phyloP scores from a whole-genome alignment of 2,329 filamentous ascomycete genomes.

The Cladosporium oxysporum region DNA sequence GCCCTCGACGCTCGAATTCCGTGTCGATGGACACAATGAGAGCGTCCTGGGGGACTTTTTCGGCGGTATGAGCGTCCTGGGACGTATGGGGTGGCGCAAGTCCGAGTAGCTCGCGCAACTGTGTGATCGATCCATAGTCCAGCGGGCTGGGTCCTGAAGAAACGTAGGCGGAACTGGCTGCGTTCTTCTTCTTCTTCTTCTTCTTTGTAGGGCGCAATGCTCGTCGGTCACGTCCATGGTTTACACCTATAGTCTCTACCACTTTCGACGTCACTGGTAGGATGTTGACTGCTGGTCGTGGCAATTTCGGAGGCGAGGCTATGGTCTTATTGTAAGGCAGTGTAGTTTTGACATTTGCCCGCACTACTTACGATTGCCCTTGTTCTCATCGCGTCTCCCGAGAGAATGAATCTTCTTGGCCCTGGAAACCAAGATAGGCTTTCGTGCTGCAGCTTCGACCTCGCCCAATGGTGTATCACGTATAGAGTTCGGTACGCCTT shows the following conservation, averaged over 20 bases:
- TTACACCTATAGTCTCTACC: not conserved
- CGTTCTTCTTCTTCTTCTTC: not conserved
- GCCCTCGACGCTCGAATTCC: constrained; percentile 71
- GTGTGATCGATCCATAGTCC: constrained; percentile 15
- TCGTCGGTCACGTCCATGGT: not conserved
- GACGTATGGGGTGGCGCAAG: not conserved
- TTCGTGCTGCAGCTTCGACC: not conserved
- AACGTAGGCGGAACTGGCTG: not conserved
- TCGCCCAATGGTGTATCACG: not conserved
- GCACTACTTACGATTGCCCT: not conserved
- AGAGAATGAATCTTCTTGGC: not conserved
- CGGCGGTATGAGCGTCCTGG: not conserved
- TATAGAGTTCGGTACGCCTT: not conserved
- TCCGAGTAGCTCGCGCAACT: constrained; percentile 16
- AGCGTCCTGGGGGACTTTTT: constrained; percentile 1
- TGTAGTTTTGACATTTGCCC: not conserved
- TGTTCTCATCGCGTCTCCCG: too few species aligned
- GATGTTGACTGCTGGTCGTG: not conserved
- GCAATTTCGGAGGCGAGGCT: not conserved
- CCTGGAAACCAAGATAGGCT: not conserved
- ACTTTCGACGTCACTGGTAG: constrained; percentile 2
- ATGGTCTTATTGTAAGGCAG: not conserved
- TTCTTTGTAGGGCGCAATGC: not conserved
- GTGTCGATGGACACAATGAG: constrained; percentile 77
- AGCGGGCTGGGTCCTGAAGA: not conserved